Percentiles rank a stretch among this genome's conserved stretches.
phyloP scores from a whole-genome alignment of 805 yeast genomes.

The Barnettozyma siamensis region DNA sequence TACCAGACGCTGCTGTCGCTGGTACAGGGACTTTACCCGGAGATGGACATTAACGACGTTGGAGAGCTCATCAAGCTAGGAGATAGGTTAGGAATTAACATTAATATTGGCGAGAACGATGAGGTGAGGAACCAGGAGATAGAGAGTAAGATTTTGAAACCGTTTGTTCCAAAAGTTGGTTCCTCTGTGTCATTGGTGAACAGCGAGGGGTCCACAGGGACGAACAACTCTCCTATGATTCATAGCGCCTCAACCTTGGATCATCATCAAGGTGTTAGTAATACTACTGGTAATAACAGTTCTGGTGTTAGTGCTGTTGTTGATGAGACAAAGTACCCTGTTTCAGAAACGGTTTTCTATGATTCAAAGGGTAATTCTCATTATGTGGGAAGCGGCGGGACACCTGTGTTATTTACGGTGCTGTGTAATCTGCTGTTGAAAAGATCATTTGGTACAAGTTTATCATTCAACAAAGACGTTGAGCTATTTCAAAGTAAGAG shows the following conservation, averaged over 20 bases:
- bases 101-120: slow-evolving; percentile 9
- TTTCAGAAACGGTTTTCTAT: slow-evolving; percentile 30
- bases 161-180: slow-evolving; percentile 15
- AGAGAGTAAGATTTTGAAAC: slow-evolving; percentile 18
- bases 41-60: slow-evolving; percentile 37
- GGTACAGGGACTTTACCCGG: slow-evolving; percentile 38
- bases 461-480: slow-evolving; percentile 30
- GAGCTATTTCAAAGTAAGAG: slow-evolving; percentile 17
- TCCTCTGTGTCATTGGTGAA: slow-evolving; percentile 2
- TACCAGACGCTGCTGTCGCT: slow-evolving; percentile 36
- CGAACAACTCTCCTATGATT: neutral
- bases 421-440: slow-evolving; percentile 36
- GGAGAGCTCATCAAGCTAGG: slow-evolving; percentile 33
- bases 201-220: neutral
- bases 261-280: neutral
- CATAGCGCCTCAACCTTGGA: neutral
- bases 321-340: slow-evolving; percentile 4
- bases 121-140: slow-evolving; percentile 14
- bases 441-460: slow-evolving; percentile 29
- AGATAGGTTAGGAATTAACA: slow-evolving; percentile 18
- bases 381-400: slow-evolving; percentile 42
- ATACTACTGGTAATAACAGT: too few relatives aligned
- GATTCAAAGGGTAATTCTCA: slow-evolving; percentile 43
- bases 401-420: slow-evolving; percentile 38
- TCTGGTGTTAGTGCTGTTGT: neutral